Percentiles rank a stretch among this genome's conserved stretches.
These are phyloP conservation scores for Fusarium sp. DNA, from an alignment of 2,329 filamentous ascomycete genomes.

Conservation along the genomic window DNA sequence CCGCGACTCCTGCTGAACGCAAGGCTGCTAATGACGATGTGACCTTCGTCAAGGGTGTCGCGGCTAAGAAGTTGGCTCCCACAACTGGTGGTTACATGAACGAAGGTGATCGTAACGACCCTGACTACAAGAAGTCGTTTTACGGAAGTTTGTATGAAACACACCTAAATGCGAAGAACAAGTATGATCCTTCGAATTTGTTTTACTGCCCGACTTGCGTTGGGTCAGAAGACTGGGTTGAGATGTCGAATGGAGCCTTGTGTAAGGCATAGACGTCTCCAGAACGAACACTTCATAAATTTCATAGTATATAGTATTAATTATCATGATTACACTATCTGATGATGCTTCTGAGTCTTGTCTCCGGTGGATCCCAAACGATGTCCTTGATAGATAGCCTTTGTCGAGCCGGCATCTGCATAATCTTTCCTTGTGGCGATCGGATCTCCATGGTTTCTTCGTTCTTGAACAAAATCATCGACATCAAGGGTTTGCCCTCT, in stretches of 20 bases:
- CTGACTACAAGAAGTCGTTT: slow-evolving; percentile 20
- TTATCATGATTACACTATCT: background rate
- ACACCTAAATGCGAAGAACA: slow-evolving; percentile 23
- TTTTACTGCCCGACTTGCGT: slow-evolving; percentile 38
- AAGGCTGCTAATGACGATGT: slow-evolving; percentile 16
- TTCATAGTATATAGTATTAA: background rate
- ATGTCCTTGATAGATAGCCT: slow-evolving; percentile 8
- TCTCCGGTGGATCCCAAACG: slow-evolving; percentile 19
- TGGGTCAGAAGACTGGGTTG: slow-evolving; percentile 27
- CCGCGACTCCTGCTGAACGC: background rate
- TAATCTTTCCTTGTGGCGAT: background rate
- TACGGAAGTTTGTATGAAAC: slow-evolving; percentile 16
- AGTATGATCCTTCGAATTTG: slow-evolving; percentile 30
- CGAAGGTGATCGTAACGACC: slow-evolving; percentile 32
- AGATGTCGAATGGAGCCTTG: slow-evolving; percentile 15
- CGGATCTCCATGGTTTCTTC: background rate
- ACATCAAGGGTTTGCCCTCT: background rate
- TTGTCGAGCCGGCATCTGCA: background rate
- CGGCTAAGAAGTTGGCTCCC: slow-evolving; percentile 30
- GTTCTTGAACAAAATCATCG: slow-evolving; percentile 15
- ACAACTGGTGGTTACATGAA: slow-evolving; percentile 31
- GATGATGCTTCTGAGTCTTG: background rate
- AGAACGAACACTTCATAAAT: background rate
- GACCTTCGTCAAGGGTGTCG: slow-evolving; percentile 23
- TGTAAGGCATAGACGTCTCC: background rate